A percentile compares a stretch with the other conserved stretches of the same genome.
These are phyloP conservation scores for Pseudogymnoascus sp. DNA, from an alignment of 2,329 filamentous ascomycete species.

Conservation along the genomic window DNA sequence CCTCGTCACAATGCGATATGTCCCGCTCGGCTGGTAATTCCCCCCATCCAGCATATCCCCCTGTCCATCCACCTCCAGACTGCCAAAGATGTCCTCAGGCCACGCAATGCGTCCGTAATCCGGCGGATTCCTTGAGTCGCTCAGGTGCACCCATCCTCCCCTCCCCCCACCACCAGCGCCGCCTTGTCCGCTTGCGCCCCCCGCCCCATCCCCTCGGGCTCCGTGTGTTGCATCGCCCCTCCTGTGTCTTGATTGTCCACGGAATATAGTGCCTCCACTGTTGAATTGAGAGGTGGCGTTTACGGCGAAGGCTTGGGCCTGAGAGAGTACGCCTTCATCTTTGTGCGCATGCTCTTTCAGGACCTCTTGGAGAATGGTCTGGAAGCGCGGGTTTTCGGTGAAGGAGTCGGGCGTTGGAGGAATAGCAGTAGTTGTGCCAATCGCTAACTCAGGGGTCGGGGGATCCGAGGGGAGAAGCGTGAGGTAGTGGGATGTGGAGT, in stretches of 20 bases:
- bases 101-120: constrained; percentile 61
- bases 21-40: constrained; percentile 51
- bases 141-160: constrained; percentile 58
- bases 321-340: constrained; percentile 47
- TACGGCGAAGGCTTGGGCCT: constrained; percentile 53
- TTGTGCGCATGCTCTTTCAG: constrained; percentile 45
- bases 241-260: constrained; percentile 24
- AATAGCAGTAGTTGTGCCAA: constrained; percentile 51
- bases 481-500: constrained; percentile 42
- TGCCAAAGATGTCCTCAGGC: constrained; percentile 63
- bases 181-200: constrained; percentile 51
- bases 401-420: constrained; percentile 56
- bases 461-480: constrained; percentile 52
- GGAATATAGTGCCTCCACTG: constrained; percentile 44
- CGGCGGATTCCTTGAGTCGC: constrained; percentile 54
- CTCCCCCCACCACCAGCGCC: constrained; percentile 51
- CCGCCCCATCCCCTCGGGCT: constrained; percentile 40
- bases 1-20: constrained; percentile 56
- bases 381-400: constrained; percentile 49
- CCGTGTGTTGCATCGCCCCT: constrained; percentile 33
- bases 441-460: constrained; percentile 44
- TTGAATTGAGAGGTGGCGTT: constrained; percentile 47
- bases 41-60: constrained; percentile 47
- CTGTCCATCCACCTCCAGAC: constrained; percentile 52
- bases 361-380: constrained; percentile 51